Conservation (phyloP, 2,329 filamentous ascomycete genomes). For the Cladosporium velox region DNA sequence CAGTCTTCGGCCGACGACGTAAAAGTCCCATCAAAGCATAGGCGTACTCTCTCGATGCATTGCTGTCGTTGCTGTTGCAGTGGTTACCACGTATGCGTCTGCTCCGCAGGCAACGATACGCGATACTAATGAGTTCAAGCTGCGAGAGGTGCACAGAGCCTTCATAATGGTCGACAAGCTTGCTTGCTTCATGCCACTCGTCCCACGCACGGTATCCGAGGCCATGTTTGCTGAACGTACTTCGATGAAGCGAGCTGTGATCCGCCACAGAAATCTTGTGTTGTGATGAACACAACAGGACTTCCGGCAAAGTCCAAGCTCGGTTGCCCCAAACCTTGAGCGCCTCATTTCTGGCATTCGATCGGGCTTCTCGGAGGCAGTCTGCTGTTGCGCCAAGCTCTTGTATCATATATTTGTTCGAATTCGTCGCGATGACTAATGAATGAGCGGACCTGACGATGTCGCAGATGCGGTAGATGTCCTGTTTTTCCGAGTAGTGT, state of each 20-base stretch:
- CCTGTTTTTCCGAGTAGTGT: background rate
- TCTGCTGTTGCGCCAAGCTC: background rate
- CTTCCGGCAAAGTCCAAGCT: background rate
- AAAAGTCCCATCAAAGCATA: background rate
- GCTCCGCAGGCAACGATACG: background rate
- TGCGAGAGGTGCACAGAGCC: background rate
- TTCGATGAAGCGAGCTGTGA: background rate
- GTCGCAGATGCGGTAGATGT: background rate
- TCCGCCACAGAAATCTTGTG: background rate
- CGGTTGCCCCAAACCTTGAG: background rate
- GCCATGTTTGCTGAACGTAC: background rate
- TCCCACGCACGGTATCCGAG: background rate
- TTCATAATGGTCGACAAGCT: background rate
- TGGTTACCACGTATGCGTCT: background rate
- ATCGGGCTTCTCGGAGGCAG: background rate
- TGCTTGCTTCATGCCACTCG: background rate
- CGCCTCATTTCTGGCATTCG: background rate
- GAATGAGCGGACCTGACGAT: background rate
- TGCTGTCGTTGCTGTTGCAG: background rate
- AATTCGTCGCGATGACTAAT: background rate
- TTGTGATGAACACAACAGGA: background rate
- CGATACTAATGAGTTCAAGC: background rate
- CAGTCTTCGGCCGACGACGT: background rate
- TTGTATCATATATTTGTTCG: background rate
- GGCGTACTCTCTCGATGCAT: background rate